Conservation (phyloP, 441 rosid species). For the Gossypium gossypioides region DNA sequence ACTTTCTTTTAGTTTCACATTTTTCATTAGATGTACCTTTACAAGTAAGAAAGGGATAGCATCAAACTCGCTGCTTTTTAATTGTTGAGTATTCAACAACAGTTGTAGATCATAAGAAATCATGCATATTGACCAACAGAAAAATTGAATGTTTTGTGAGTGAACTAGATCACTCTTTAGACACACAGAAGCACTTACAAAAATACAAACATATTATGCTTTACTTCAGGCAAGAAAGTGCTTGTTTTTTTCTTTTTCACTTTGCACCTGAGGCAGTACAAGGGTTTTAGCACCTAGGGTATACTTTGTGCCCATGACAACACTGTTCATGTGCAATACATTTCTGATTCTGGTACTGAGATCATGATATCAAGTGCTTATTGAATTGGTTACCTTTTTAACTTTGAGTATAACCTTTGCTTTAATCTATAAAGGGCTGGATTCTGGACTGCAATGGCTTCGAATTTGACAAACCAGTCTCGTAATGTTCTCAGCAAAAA, state of each 20-base stretch:
- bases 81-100: neutral
- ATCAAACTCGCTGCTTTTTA: neutral
- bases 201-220: neutral
- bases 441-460: constrained; percentile 98
- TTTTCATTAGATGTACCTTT: neutral
- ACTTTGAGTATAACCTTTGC: neutral
- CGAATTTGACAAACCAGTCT: constrained; percentile 88
- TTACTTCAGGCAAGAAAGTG: neutral
- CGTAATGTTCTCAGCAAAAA: constrained; percentile 97
- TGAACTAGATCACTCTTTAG: neutral
- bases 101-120: neutral
- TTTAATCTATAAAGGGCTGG: constrained; percentile 60
- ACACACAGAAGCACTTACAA: neutral
- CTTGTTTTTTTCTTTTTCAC: neutral
- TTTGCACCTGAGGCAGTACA: neutral
- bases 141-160: neutral
- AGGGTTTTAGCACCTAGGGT: neutral
- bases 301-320: neutral
- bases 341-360: neutral
- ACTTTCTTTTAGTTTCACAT: neutral
- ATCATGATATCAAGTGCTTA: neutral
- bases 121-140: neutral
- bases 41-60: neutral
- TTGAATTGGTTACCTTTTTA: neutral
- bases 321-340: neutral